Base-by-base conservation (phyloP, 2,329 filamentous ascomycete species). In the Exophiala sp. region DNA sequence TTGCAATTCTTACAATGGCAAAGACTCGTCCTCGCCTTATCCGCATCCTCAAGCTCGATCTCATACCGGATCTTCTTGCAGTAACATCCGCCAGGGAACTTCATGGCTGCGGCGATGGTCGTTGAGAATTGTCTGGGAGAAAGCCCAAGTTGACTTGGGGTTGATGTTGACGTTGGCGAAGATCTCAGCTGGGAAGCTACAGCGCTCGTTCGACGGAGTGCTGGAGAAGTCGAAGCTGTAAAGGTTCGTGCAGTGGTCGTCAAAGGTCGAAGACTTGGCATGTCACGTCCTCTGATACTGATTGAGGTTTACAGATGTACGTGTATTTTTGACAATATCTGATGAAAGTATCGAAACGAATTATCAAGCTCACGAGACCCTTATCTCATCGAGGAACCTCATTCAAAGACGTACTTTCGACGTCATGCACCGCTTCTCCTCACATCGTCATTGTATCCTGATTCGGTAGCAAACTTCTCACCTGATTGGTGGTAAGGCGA, bases 1-100 rank as follows among this genome's bases (percentile, higher is more conserved):
- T 78, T 81, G 68, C 78, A 81, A 61, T 75, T 78, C 14, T 64
- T 58, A 61, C 78, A 81, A 63, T 82, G 78, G 58, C 78, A 82
- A 12, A 82, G 61, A 8, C 72, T 77, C 1, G 78, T 79, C 18
- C 77, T 68, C 2, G 78, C 78, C 20, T 80, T 71, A 6, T 75
- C 72, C 4, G 71, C 68, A 6, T 74, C 73, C n/a, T 61, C 58
- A 1, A 82, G 69, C 0, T 67, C 65, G 43, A 81, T 67, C 12
- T 70, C 66, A 55, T 80, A 82, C 29, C 69, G 67, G 51, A 81
- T 69, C 7, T 68, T 68, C 52, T 69, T 67, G 62, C 79, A 81
- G 63, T 73, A 76, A 66, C 78, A 82, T 36, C 54, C 53, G n/a
- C 60, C 63, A 9, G 57, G 57, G 40, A 54, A 55, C 33, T 52